These are phyloP conservation scores for Volvox reticuliferus DNA, from an alignment of 139 green algal species.

Conservation along the genomic window DNA sequence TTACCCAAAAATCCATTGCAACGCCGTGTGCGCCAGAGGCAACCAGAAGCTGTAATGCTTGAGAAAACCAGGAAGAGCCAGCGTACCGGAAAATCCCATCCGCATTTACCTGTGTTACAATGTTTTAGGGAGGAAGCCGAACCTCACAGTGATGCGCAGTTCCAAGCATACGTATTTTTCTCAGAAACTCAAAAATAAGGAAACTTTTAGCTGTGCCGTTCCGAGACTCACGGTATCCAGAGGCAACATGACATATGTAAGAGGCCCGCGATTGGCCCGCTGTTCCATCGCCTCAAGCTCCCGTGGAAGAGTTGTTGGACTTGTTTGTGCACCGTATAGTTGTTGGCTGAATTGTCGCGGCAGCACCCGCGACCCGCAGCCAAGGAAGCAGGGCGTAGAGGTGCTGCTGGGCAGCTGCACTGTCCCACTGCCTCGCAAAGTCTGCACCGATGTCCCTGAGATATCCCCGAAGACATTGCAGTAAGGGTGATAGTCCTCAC, in stretches of 20 bases:
- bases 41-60: constrained; percentile 79
- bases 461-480: background rate
- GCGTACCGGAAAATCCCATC: constrained; percentile 85
- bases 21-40: constrained; percentile 85
- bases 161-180: no score
- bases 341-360: constrained; percentile 24
- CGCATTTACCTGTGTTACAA: constrained; percentile 72
- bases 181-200: no score
- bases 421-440: background rate
- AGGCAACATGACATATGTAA: constrained; percentile 93
- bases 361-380: background rate
- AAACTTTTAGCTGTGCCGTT: background rate
- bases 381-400: constrained; percentile 16
- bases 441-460: background rate
- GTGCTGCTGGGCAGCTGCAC: background rate
- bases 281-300: background rate
- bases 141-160: background rate
- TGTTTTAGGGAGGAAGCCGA: background rate
- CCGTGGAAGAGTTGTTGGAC: background rate
- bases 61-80: constrained; percentile 74
- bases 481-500: background rate
- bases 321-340: background rate
- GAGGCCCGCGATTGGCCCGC: background rate
- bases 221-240: constrained; percentile 87
- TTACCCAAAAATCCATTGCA: constrained; percentile 92